Evolutionary conservation across 2,329 filamentous ascomycete species (phyloP), one percentile per base, ranked within the genome.

Genomic region (Chaetomium olivaceum): DNA sequence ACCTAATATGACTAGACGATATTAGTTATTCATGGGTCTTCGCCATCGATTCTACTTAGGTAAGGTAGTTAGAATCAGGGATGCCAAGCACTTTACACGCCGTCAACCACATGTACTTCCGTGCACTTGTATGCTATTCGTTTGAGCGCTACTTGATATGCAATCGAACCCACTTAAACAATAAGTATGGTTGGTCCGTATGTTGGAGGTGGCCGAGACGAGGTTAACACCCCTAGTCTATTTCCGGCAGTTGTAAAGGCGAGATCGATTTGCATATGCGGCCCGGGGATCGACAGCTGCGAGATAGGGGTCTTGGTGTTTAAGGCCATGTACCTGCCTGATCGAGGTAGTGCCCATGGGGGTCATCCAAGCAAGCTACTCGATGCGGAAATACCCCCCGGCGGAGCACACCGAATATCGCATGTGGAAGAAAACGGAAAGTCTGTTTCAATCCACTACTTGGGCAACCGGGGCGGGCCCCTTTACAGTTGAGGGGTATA

Each of bases 291-390:
- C 39, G 29, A 50, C 60, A 25, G n/a, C 39, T 50, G 48, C 25
- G 8, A 56, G 60, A 62, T 62, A 56, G 43, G 36, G 12, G 19
- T 12, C 14, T 33, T 14, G 33, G 39, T 23, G n/a, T n/a, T 31
- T 3, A 43, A 43, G 33, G 51, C 31, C 39, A 50, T 33, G 43
- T 58, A 67, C 66, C 66, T 68, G 60, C 66, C 66, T 29, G 29
- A 66, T 66, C 27, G 36, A 62, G 66, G 58, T 62, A 48, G 54
- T 61, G 48, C 54, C n/a, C 25, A 21, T 21, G 60, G 54, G 55
- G 27, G 33, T n/a, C 31, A 25, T 31, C 23, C 21, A 23, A 36
- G 25, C 25, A 68, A 62, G 48, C 61, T 65, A 21, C 66, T 63
- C 52, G 29, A 66, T 66, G 23, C 23, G 66, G 66, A 61, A 66